Conservation (phyloP, 495 filamentous ascomycete genomes). For the Pyrenopolyporus hunteri region DNA sequence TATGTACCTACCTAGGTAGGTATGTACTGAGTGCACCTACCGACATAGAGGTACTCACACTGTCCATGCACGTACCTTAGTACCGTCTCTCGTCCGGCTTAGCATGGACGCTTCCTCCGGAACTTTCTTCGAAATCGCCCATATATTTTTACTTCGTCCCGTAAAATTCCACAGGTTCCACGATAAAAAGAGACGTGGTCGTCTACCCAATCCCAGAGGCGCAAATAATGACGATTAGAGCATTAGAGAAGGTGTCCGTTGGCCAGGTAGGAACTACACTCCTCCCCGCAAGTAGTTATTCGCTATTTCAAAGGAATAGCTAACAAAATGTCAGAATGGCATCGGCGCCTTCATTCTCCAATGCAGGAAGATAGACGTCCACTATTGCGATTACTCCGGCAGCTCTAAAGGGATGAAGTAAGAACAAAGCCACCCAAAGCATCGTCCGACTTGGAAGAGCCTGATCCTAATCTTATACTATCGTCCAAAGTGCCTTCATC, state of each 20-base stretch:
- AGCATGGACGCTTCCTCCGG: neutral
- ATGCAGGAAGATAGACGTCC: conserved; percentile 93
- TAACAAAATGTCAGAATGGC: conserved; percentile 71
- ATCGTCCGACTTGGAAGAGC: neutral
- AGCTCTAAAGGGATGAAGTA: conserved; percentile 95
- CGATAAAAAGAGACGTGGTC: neutral
- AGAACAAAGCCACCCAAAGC: conserved; percentile 38
- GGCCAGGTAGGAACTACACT: conserved; percentile 61
- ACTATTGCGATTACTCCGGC: conserved; percentile 95
- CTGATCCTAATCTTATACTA: neutral
- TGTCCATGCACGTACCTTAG: neutral
- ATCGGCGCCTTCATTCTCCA: conserved; percentile 95
- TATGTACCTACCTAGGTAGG: neutral
- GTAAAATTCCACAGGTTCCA: neutral
- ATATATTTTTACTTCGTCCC: neutral
- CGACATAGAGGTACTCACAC: too few relatives aligned
- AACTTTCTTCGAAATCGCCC: too few relatives aligned
- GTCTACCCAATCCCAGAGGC: conserved; percentile 2
- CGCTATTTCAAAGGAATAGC: neutral
- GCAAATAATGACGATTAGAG: conserved; percentile 71
- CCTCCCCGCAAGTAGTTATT: neutral
- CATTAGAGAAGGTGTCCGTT: conserved; percentile 61
- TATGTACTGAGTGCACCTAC: neutral
- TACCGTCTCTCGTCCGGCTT: neutral
- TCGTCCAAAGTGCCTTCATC: conserved; percentile 71